Conservation (phyloP, 768 basidiomycete species). For the Mycena leptocephala region DNA sequence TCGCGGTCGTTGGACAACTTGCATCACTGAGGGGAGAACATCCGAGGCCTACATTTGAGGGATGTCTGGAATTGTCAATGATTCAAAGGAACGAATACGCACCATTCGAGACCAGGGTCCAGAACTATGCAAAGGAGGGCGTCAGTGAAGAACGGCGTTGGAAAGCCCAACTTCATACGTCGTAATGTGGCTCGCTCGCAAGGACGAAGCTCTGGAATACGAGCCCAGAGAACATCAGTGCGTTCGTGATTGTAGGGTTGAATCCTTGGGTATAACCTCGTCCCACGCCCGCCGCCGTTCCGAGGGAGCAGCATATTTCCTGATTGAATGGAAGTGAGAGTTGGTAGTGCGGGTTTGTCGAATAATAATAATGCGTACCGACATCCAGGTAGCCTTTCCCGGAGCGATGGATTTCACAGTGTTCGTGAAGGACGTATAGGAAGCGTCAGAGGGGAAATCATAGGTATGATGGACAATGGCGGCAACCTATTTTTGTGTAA, state of each 20-base stretch:
- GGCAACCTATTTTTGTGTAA: conserved; percentile 52
- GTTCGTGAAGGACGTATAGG: conserved; percentile 50
- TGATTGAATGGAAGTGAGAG: conserved; percentile 10
- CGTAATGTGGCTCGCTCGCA: conserved; percentile 55
- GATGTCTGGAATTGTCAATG: background rate
- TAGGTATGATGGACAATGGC: conserved; percentile 64
- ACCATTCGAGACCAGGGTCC: conserved; percentile 58
- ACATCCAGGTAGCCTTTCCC: conserved; percentile 58
- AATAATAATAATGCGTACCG: conserved; percentile 40
- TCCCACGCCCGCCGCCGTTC: conserved; percentile 52
- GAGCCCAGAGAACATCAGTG: conserved; percentile 55
- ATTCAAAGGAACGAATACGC: conserved; percentile 29
- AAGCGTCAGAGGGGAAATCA: conserved; percentile 59
- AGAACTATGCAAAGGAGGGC: conserved; percentile 44
- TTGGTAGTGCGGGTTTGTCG: no score
- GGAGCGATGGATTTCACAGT: conserved; percentile 45
- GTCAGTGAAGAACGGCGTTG: background rate
- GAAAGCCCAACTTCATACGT: conserved; percentile 44
- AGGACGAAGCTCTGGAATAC: conserved; percentile 58
- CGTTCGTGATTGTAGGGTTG: conserved; percentile 59
- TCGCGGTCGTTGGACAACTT: conserved; percentile 52
- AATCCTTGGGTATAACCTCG: conserved; percentile 53
- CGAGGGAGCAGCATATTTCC: conserved; percentile 58
- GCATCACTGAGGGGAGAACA: conserved; percentile 55
- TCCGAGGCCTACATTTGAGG: conserved; percentile 50